phyloP scores from a whole-genome alignment of 2,329 filamentous ascomycete species.

The Leptographium lundbergii region DNA sequence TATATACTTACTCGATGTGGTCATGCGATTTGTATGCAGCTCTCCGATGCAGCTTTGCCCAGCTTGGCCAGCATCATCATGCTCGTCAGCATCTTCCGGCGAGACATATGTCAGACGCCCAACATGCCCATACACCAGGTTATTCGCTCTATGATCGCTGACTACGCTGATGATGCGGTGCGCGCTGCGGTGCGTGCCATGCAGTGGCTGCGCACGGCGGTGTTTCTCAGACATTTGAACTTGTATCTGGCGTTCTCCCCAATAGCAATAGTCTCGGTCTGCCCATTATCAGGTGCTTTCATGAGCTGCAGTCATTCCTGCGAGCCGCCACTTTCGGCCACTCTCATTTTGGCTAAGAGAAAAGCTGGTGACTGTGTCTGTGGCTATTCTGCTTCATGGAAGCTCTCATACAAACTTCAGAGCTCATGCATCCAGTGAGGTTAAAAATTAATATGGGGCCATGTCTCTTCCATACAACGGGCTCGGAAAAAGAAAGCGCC shows the following conservation, averaged over 20 bases:
- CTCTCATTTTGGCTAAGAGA: neutral
- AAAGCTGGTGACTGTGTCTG: neutral
- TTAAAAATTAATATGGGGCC: neutral
- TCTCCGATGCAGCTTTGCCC: neutral
- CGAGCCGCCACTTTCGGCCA: neutral
- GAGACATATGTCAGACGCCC: constrained; percentile 33
- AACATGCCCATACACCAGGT: constrained; percentile 40
- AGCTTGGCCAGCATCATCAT: neutral
- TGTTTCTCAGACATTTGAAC: constrained; percentile 16
- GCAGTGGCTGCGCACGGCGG: neutral
- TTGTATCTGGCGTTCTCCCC: neutral
- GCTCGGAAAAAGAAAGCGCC: constrained; percentile 4
- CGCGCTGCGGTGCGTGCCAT: neutral
- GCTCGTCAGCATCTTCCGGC: constrained; percentile 10
- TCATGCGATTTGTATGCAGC: constrained; percentile 7
- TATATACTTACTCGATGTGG: constrained; percentile 13
- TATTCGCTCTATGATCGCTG: constrained; percentile 24
- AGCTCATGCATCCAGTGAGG: neutral
- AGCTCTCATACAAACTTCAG: neutral
- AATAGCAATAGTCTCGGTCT: neutral
- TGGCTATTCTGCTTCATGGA: neutral
- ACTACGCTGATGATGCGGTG: constrained; percentile 5
- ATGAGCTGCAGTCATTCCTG: neutral
- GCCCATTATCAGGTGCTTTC: neutral
- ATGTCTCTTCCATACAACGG: neutral